phyloP scores from a whole-genome alignment of 345 rosid species.

The Eucalyptus curtisii region DNA sequence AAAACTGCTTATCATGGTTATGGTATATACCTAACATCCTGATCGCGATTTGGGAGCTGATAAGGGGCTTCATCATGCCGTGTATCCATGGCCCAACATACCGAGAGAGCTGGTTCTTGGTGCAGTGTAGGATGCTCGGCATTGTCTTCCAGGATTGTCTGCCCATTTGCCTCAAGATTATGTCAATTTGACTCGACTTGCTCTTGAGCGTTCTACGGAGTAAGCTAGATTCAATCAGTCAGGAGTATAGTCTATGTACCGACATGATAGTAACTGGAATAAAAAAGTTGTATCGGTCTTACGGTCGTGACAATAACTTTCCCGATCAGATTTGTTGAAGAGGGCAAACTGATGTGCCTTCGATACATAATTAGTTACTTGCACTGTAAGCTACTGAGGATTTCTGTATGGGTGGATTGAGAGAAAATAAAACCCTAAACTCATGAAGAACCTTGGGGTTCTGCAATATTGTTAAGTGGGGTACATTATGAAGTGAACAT shows the following conservation, averaged over 20 bases:
- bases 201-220: not conserved
- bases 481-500: not conserved
- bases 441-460: not conserved
- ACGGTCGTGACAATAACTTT: not conserved
- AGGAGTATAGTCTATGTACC: not conserved
- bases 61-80: conserved; percentile 39
- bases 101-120: conserved; percentile 39
- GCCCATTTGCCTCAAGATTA: conserved; percentile 56
- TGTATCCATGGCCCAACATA: conserved; percentile 21
- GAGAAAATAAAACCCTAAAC: not conserved
- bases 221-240: not conserved
- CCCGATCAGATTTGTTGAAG: not conserved
- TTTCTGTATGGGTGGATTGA: not conserved
- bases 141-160: conserved; percentile 42
- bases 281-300: not conserved
- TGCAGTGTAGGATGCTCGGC: conserved; percentile 25
- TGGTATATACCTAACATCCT: conserved; percentile 34
- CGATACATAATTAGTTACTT: not conserved
- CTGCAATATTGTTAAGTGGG: not conserved
- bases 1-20: conserved; percentile 37
- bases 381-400: not conserved
- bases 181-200: conserved; percentile 35
- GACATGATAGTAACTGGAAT: conserved; percentile 10
- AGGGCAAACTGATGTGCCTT: not conserved
- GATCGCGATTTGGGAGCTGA: conserved; percentile 53